Conservation (phyloP, 2,329 filamentous ascomycete species). For the Fusarium torulosum region DNA sequence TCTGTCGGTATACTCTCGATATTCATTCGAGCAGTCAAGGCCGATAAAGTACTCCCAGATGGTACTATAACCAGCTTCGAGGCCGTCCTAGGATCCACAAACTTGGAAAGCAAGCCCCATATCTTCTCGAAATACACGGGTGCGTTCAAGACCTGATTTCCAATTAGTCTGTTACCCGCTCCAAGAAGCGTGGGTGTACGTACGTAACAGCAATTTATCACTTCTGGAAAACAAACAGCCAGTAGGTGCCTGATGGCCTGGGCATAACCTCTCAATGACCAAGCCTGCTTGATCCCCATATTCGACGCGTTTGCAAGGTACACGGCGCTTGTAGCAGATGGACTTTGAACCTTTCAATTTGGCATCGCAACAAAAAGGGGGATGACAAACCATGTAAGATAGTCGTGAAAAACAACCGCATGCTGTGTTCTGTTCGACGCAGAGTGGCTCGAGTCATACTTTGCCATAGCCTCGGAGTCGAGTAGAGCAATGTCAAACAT, state of each 20-base stretch:
- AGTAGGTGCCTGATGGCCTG: background rate
- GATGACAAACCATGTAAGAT: background rate
- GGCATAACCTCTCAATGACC: constrained; percentile 2
- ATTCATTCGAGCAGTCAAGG: background rate
- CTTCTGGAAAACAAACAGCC: background rate
- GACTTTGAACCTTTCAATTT: background rate
- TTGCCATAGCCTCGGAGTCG: background rate
- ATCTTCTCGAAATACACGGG: background rate
- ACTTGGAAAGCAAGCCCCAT: constrained; percentile 1
- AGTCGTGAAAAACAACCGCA: background rate
- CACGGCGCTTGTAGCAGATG: background rate
- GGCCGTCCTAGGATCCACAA: background rate
- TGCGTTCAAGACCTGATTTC: background rate
- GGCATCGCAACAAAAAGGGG: background rate
- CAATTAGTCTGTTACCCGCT: background rate
- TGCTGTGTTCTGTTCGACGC: background rate
- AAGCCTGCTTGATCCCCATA: constrained; percentile 1
- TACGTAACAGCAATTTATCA: background rate
- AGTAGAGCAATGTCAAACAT: constrained; percentile 1
- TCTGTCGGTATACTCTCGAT: background rate
- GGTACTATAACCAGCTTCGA: constrained; percentile 1
- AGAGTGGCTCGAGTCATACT: background rate
- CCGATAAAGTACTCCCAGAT: background rate
- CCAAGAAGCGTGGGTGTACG: background rate
- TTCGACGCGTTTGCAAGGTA: background rate